Percentiles rank a stretch among this genome's conserved stretches.
Conservation (phyloP, 192 early-diverging fungal species). For the Oehlia diaphana region DNA sequence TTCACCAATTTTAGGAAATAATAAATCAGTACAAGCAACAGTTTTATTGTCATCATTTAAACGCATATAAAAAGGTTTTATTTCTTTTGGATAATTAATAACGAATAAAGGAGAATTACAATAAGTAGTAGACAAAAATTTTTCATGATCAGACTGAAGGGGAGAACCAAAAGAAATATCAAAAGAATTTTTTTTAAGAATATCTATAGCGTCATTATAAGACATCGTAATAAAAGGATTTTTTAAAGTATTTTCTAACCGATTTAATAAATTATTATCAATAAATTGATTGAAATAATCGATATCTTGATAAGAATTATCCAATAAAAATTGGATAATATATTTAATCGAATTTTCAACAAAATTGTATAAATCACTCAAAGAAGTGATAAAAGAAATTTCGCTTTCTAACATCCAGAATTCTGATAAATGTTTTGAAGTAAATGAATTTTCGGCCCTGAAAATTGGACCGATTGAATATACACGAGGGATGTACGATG, state of each 20-base stretch:
- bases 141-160: constrained; percentile 86
- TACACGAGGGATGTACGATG: constrained; percentile 68
- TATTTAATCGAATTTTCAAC: constrained; percentile 64
- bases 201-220: constrained; percentile 77
- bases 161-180: constrained; percentile 63
- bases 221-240: constrained; percentile 69
- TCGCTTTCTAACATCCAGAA: constrained; percentile 97
- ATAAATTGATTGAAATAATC: constrained; percentile 60
- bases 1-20: constrained; percentile 84
- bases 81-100: constrained; percentile 75
- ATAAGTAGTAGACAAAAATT: constrained; percentile 67
- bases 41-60: constrained; percentile 53
- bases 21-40: constrained; percentile 80
- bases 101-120: constrained; percentile 84
- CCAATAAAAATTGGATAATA: constrained; percentile 55
- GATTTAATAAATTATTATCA: constrained; percentile 47
- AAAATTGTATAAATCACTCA: constrained; percentile 67
- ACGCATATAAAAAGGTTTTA: constrained; percentile 93
- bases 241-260: constrained; percentile 39
- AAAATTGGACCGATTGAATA: constrained; percentile 84
- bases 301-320: constrained; percentile 56
- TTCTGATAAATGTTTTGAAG: constrained; percentile 84
- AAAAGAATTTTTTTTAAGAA: constrained; percentile 65
- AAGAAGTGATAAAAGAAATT: constrained; percentile 65
- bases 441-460: constrained; percentile 79